Conservation (phyloP, 2,329 filamentous ascomycete species). For the Endoconidiophora laricicola region DNA sequence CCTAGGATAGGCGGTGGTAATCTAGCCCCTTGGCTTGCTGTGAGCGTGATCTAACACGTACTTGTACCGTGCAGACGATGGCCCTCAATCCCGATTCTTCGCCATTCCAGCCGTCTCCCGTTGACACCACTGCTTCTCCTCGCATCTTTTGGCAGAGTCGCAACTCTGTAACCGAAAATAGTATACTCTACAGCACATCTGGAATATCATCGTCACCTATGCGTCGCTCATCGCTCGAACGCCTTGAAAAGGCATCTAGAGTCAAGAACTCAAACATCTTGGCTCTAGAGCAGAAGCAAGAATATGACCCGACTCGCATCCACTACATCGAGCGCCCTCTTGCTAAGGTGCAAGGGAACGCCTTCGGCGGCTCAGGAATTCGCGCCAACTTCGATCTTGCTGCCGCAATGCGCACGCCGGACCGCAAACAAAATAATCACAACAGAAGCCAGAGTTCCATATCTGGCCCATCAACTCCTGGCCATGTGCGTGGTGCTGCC, state of each 20-base stretch:
- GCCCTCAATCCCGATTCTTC: constrained; percentile 57
- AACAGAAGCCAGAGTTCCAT: constrained; percentile 32
- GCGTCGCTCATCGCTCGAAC: constrained; percentile 83
- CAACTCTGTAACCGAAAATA: constrained; percentile 56
- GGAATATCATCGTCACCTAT: constrained; percentile 45
- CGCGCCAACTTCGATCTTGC: constrained; percentile 26
- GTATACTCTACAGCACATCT: constrained; percentile 42
- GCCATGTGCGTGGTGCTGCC: constrained; percentile 14
- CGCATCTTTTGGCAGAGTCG: constrained; percentile 82
- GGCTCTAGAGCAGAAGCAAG: constrained; percentile 76
- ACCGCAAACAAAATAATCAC: constrained; percentile 24
- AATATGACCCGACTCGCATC: constrained; percentile 71
- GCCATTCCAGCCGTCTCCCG: constrained; percentile 71
- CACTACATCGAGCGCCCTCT: constrained; percentile 70
- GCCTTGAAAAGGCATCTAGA: constrained; percentile 80
- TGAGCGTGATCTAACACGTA: constrained; percentile 1
- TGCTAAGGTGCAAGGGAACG: constrained; percentile 58
- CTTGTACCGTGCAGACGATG: constrained; percentile 38
- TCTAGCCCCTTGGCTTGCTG: constrained; percentile 4
- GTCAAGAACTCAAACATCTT: constrained; percentile 98
- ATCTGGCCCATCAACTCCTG: constrained; percentile 10
- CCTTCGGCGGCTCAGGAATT: constrained; percentile 41
- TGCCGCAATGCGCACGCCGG: constrained; percentile 18
- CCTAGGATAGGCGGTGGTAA: constrained; percentile 13
- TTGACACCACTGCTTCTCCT: constrained; percentile 34